These are phyloP conservation scores for Backusella australiensis DNA, from an alignment of 192 early-diverging fungal species.

Conservation along the genomic window DNA sequence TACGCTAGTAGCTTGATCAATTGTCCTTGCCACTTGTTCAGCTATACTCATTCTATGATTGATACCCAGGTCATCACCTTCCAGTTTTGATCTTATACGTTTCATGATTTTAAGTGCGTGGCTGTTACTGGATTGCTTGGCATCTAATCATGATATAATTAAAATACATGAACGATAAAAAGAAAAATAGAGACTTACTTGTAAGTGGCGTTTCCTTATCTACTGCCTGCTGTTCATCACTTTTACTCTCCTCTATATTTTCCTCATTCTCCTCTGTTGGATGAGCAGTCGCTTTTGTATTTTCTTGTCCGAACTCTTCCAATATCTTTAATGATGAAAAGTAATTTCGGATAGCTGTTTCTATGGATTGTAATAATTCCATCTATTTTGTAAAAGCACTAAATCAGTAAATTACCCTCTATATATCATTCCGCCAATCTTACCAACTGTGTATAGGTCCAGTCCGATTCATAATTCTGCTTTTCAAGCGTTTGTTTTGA, in stretches of 20 bases:
- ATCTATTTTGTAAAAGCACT: neutral
- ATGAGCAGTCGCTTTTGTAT: neutral
- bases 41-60: conserved; percentile 51
- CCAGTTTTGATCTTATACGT: conserved; percentile 62
- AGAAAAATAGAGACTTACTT: neutral
- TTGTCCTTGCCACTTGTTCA: conserved; percentile 64
- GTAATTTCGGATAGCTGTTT: neutral
- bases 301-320: conserved; percentile 15
- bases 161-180: neutral
- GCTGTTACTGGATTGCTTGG: conserved; percentile 42
- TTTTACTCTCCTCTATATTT: neutral
- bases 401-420: too few species aligned
- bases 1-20: conserved; percentile 61
- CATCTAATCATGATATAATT: neutral
- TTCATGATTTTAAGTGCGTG: conserved; percentile 63
- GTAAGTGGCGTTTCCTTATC: neutral
- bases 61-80: conserved; percentile 57
- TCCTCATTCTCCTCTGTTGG: neutral
- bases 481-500: conserved; percentile 1
- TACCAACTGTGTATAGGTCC: conserved; percentile 19
- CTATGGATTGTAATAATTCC: neutral
- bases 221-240: neutral
- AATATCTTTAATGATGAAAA: conserved; percentile 3
- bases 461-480: conserved; percentile 6
- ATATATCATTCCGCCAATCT: neutral